Percentiles rank a stretch among this genome's conserved stretches.
Conservation (phyloP, 352 stramenopile genomes). For the Globisporangium radiosum region DNA sequence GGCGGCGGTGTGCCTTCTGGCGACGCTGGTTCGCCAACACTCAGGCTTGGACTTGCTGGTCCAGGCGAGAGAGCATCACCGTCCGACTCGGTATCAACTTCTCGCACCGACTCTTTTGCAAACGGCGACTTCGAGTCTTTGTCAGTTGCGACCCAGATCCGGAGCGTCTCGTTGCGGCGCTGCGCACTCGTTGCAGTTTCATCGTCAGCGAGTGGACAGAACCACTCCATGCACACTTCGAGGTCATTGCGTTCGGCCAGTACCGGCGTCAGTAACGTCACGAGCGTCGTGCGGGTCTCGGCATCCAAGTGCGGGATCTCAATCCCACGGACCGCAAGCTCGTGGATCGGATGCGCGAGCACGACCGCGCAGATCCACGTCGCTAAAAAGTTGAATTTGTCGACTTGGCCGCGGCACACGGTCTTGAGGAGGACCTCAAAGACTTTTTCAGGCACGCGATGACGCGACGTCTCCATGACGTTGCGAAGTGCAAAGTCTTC, state of each 20-base stretch:
- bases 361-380: constrained; percentile 84
- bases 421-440: constrained; percentile 81
- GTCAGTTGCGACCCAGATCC: constrained; percentile 84
- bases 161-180: constrained; percentile 68
- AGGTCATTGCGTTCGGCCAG: constrained; percentile 76
- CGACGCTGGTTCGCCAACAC: constrained; percentile 14
- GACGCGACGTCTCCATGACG: constrained; percentile 66
- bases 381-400: constrained; percentile 87
- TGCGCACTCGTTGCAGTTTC: constrained; percentile 47
- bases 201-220: constrained; percentile 66
- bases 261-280: constrained; percentile 74
- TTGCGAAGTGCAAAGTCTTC: constrained; percentile 80
- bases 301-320: constrained; percentile 75
- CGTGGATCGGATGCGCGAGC: constrained; percentile 51
- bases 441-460: constrained; percentile 75
- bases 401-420: constrained; percentile 75
- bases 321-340: constrained; percentile 75
- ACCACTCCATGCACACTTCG: constrained; percentile 87
- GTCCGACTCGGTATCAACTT: constrained; percentile 65
- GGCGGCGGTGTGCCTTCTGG: constrained; percentile 32
- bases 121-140: constrained; percentile 86
- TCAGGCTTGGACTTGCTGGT: constrained; percentile 42
- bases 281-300: constrained; percentile 64
- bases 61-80: constrained; percentile 38
- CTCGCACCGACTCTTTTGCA: constrained; percentile 31